Conservation (phyloP, 2,329 filamentous ascomycete genomes). For the Furcasterigmium furcatum region DNA sequence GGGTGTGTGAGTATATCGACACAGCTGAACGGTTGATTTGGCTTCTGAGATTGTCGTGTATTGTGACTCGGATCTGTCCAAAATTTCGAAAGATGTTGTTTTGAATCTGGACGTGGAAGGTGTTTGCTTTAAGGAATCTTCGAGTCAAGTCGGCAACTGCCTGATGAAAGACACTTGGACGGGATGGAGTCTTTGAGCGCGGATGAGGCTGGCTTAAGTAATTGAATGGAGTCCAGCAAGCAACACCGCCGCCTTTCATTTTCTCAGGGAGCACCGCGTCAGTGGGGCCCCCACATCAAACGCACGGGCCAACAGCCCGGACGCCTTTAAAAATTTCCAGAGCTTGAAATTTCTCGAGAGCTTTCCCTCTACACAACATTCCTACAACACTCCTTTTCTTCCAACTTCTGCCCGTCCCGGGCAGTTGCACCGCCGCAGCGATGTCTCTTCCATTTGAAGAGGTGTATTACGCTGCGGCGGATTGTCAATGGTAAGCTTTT, state of each 20-base stretch:
- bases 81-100: neutral
- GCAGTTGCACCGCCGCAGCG: neutral
- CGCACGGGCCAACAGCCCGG: constrained; percentile 1
- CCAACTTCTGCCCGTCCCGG: neutral
- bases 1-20: neutral
- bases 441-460: neutral
- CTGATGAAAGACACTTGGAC: neutral
- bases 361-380: neutral
- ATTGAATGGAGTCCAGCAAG: too few relatives aligned
- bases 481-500: constrained; percentile 12
- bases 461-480: neutral
- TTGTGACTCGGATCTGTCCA: too few relatives aligned
- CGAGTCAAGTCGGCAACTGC: neutral
- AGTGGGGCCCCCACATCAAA: neutral
- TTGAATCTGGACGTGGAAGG: neutral
- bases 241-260: constrained; percentile 3
- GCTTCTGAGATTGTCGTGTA: too few relatives aligned
- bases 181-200: neutral
- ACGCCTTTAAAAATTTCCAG: constrained; percentile 1
- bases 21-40: too few relatives aligned
- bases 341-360: constrained; percentile 1
- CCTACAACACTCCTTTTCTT: neutral
- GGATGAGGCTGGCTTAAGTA: neutral
- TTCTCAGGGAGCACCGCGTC: neutral
- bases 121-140: neutral